Evolutionary conservation across 202 grass and related monocot genomes (phyloP), one percentile per base, ranked within the genome.

Genomic region (Carex arenaria): DNA sequence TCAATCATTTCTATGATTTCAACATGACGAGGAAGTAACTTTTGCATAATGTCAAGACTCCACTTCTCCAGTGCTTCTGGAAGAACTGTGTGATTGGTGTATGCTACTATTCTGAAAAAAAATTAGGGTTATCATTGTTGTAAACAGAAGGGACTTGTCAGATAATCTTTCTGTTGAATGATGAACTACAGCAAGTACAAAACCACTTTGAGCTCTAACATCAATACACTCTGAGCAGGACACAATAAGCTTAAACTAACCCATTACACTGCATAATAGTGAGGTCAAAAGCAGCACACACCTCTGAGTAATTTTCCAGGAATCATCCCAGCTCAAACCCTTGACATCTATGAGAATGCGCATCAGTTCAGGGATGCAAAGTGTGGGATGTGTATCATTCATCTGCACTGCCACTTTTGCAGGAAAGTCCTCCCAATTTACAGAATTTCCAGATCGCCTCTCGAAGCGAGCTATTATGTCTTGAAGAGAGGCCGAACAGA

Each of bases 31-130:
- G 96, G 96, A 78, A 99, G 91, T 85, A 99, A 90, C 72, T 94
- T 96, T 75, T 99, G 93, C 96, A 99, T 94, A 84, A 99, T 93
- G 45, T 99, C 93, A 81, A 99, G 86, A 87, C 91, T 96, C 96
- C 96, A 99, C 69, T 96, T 99, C 87, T 99, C 96, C 17, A 99
- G 68, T 89, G 96, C 96, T 99, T 99, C 96, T 83, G 96, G 96
- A 85, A 99, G 91, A 89, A 96, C 93, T 2, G 93, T 99, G 86
- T 96, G 96, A 79, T 99, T 99, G 59, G 96, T 99, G 78, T 99
- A 99, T 90, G 96, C 96, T 53, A 94, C 81, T 14, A 93, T 94
- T 88, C 93, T 99, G 72, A n/a, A 89, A 85, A 86, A 61, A 60
- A 72, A 13, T 59, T 57, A 56, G 8, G 54, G 54, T 38, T 36